Percentiles rank a stretch among this genome's conserved stretches.
phyloP scores from a whole-genome alignment of 371 early-diverging fungal genomes.

The Mortierella sp. region DNA sequence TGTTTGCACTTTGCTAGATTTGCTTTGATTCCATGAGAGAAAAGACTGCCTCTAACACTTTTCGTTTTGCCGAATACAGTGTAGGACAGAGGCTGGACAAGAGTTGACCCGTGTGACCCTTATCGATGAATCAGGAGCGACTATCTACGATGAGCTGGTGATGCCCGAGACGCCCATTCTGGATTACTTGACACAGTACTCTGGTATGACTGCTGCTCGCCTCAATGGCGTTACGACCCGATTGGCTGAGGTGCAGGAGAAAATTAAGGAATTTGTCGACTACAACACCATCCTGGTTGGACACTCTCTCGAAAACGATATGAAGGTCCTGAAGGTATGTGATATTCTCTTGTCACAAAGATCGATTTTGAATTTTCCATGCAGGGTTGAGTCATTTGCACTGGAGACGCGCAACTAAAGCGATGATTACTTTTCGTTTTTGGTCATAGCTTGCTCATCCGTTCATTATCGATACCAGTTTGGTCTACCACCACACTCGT shows the following conservation, averaged over 20 bases:
- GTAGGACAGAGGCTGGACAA: constrained; percentile 74
- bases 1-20: background rate
- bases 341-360: background rate
- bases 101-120: constrained; percentile 81
- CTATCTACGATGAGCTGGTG: constrained; percentile 80
- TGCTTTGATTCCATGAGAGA: background rate
- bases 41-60: background rate
- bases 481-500: constrained; percentile 71
- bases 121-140: constrained; percentile 64
- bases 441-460: constrained; percentile 69
- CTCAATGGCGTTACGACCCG: constrained; percentile 67
- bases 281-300: constrained; percentile 79
- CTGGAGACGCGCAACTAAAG: background rate
- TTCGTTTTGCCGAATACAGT: constrained; percentile 49
- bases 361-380: no score
- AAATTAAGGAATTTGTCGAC: constrained; percentile 66
- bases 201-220: constrained; percentile 77
- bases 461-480: constrained; percentile 79
- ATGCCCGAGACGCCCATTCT: constrained; percentile 74
- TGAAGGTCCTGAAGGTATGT: constrained; percentile 69
- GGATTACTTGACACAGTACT: constrained; percentile 77
- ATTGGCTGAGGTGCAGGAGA: constrained; percentile 70
- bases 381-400: no score
- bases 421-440: constrained; percentile 9
- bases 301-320: constrained; percentile 83